Base-by-base conservation (phyloP, 139 green algal genomes). In the Tetradesmus obliquus region DNA sequence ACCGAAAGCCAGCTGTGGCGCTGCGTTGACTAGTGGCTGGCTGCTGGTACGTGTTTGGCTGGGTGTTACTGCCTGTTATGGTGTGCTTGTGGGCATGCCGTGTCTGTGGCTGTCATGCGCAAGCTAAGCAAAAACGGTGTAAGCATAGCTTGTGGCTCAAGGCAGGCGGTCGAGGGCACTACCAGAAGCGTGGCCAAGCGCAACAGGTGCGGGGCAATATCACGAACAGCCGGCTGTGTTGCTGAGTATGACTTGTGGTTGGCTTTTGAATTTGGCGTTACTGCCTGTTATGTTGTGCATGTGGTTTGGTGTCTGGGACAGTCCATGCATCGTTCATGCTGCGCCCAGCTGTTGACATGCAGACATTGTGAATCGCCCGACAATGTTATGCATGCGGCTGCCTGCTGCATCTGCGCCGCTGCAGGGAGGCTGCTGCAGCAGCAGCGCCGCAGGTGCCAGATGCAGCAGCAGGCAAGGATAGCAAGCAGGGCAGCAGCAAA, bases 101-200 rank as follows among this genome's bases (percentile, higher is more conserved):
- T 45, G 32, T 45, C 32, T 45, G 32, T 45, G 32, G 32, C 32
- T 45, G 32, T 45, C 32, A 45, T 45, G 32, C 32, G 32, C 32
- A 45, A 45, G 32, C 32, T 45, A 45, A 45, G 32, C 32, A 45
- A 45, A 45, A 45, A 45, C 32, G 32, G 32, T 45, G 32, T 45
- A 45, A 45, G 32, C 32, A 45, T 45, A 45, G 32, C 32, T 45
- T 45, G 32, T 45, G 32, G 32, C 32, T 45, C 32, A 45, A 45
- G 32, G 32, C 32, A 45, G 32, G 32, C 32, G 32, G 32, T 45
- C 32, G 32, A 45, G 32, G 32, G 32, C 93, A 95, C 79, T 84
- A 94, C 17, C 79, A 93, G 22, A 54, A 6, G 13, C 20, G 92
- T 88, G 10, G 10, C 66, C 32, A 5, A 32, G 76, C 6, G 82